phyloP scores from a whole-genome alignment of 2,329 filamentous ascomycete species.

The Zasmidium cellare region DNA sequence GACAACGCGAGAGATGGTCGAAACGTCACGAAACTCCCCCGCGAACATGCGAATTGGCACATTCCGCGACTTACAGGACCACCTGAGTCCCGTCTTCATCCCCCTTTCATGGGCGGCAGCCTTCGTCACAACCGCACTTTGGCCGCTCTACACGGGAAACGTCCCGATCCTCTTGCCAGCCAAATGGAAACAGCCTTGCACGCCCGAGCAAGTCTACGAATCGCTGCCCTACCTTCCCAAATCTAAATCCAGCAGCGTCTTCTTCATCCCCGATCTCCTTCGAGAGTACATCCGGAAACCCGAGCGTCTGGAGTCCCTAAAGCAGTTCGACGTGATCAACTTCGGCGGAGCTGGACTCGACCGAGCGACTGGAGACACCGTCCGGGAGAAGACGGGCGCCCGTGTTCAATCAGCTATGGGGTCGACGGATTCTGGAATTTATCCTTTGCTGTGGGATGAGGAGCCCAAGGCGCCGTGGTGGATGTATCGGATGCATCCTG shows the following conservation, averaged over 20 bases:
- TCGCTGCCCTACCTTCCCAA: slow-evolving; percentile 10
- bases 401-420: slow-evolving; percentile 17
- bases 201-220: slow-evolving; percentile 22
- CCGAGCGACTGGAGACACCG: slow-evolving; percentile 11
- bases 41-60: slow-evolving; percentile 4
- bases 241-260: slow-evolving; percentile 3
- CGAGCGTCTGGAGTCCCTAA: slow-evolving; percentile 1
- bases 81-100: slow-evolving; percentile 1
- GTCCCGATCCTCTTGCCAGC: slow-evolving; percentile 12
- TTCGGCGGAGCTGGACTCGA: slow-evolving; percentile 17
- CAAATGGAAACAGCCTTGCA: slow-evolving; percentile 15
- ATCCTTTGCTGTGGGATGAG: slow-evolving; percentile 10
- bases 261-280: slow-evolving; percentile 11
- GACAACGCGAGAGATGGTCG: not conserved
- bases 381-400: slow-evolving; percentile 4
- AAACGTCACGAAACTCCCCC: not conserved
- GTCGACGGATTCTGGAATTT: slow-evolving; percentile 13
- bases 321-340: slow-evolving; percentile 7
- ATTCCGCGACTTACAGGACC: not conserved
- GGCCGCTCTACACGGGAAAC: slow-evolving; percentile 4
- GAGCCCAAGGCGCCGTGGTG: slow-evolving; percentile 14
- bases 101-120: slow-evolving; percentile 15
- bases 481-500: slow-evolving; percentile 12
- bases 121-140: not conserved
- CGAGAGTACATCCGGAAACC: slow-evolving; percentile 6